A percentile compares a stretch with the other conserved stretches of the same genome.
These are phyloP conservation scores for Fomitopsis schrenkii DNA, from an alignment of 1,284 basidiomycete genomes.

Conservation along the genomic window DNA sequence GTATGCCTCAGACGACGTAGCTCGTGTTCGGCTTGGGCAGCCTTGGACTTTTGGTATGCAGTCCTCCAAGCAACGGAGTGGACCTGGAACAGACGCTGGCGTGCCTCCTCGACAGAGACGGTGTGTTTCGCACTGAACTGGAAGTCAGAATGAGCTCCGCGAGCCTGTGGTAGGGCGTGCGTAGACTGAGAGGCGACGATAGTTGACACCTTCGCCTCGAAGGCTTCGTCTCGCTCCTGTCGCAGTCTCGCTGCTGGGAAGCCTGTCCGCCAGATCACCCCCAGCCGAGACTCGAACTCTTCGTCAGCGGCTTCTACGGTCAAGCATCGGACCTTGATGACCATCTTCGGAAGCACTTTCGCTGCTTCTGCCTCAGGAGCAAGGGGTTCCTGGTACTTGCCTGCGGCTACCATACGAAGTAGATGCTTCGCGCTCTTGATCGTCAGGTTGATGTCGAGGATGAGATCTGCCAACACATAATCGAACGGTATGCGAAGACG, in stretches of 20 bases:
- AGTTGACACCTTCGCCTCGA: constrained; percentile 71
- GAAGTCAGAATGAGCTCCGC: constrained; percentile 31
- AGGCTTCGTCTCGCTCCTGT: constrained; percentile 77
- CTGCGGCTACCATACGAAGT: constrained; percentile 40
- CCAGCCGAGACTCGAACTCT: constrained; percentile 79
- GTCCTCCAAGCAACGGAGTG: constrained; percentile 78
- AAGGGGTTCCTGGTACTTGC: constrained; percentile 44
- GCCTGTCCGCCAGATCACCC: constrained; percentile 77
- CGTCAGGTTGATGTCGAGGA: constrained; percentile 62
- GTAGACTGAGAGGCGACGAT: constrained; percentile 41
- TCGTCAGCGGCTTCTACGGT: constrained; percentile 88
- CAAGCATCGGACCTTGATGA: constrained; percentile 56
- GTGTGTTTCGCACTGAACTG: constrained; percentile 63
- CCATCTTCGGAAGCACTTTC: constrained; percentile 67
- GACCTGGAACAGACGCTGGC: constrained; percentile 66
- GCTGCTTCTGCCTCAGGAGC: constrained; percentile 66
- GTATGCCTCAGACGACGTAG: constrained; percentile 10
- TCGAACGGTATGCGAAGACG: constrained; percentile 79
- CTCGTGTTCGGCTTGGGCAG: constrained; percentile 15
- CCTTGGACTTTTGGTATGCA: constrained; percentile 15
- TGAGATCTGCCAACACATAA: constrained; percentile 72
- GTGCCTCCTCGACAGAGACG: constrained; percentile 70
- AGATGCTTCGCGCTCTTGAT: constrained; percentile 72
- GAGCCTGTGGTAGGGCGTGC: constrained; percentile 12
- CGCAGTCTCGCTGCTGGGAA: constrained; percentile 74